Evolutionary conservation across 2,329 filamentous ascomycete genomes (phyloP).

Genomic region (Fusarium irregulare): DNA sequence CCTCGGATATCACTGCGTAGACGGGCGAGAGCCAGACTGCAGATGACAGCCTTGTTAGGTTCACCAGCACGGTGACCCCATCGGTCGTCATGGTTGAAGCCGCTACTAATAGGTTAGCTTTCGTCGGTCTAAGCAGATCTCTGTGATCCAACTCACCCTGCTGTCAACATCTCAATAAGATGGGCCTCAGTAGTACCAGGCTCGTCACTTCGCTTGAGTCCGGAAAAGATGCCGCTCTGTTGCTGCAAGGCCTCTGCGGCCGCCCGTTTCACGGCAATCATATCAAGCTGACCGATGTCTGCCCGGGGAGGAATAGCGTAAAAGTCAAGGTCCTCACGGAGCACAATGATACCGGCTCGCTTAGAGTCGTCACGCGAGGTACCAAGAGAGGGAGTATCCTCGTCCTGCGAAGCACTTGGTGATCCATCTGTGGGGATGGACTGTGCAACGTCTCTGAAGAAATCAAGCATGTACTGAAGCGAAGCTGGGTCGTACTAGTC

Average conservation of each 20-base stretch:
- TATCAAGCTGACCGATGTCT: constrained; percentile 87
- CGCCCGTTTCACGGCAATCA: constrained; percentile 96
- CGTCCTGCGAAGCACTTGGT: constrained; percentile 71
- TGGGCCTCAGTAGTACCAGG: constrained; percentile 97
- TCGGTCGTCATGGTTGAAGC: constrained; percentile 93
- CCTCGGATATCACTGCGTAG: constrained; percentile 92
- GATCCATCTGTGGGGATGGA: constrained; percentile 86
- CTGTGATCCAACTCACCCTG: constrained; percentile 75
- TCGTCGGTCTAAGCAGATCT: not conserved
- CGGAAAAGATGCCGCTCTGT: constrained; percentile 96
- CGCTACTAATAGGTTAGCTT: constrained; percentile 64
- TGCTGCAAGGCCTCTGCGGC: constrained; percentile 86
- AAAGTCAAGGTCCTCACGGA: constrained; percentile 96
- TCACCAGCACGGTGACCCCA: constrained; percentile 99
- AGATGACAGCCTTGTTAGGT: constrained; percentile 98
- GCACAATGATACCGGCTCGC: constrained; percentile 96
- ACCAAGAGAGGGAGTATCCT: constrained; percentile 74
- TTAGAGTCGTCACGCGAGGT: constrained; percentile 79
- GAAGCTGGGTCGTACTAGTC: constrained; percentile 93
- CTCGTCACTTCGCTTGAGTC: constrained; percentile 93
- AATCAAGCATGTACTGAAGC: constrained; percentile 98
- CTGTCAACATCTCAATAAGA: constrained; percentile 98
- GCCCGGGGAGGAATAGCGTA: constrained; percentile 90
- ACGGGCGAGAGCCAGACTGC: constrained; percentile 91
- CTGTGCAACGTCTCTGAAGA: constrained; percentile 95